Evolutionary conservation across 768 basidiomycete species (phyloP).

Genomic region (Suillus ampliporus): DNA sequence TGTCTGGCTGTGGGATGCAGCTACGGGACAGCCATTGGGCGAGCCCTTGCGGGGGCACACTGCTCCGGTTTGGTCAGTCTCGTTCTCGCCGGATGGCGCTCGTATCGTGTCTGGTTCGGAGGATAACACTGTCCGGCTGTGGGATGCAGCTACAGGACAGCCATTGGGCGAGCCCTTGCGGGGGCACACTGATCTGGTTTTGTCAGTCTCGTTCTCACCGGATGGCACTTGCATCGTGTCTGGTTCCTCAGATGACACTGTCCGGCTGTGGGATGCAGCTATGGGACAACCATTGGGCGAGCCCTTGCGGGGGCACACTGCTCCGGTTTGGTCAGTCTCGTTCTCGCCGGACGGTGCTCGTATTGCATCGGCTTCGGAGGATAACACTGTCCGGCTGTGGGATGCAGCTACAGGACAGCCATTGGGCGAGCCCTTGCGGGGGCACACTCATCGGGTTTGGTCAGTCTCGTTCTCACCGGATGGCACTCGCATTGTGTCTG

Average conservation of each 20-base stretch:
- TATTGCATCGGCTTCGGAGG: slow-evolving; percentile 12
- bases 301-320: slow-evolving; percentile 14
- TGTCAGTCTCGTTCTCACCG: slow-evolving; percentile 14
- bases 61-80: background rate
- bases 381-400: slow-evolving; percentile 17
- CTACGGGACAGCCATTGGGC: background rate
- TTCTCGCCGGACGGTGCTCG: slow-evolving; percentile 18
- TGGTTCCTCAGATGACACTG: slow-evolving; percentile 22
- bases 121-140: too few relatives aligned
- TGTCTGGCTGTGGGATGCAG: background rate
- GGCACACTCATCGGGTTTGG: too few relatives aligned
- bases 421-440: slow-evolving; percentile 6
- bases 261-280: too few relatives aligned
- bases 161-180: too few relatives aligned
- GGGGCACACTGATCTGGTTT: slow-evolving; percentile 5
- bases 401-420: slow-evolving; percentile 13
- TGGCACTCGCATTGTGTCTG: background rate
- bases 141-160: too few relatives aligned
- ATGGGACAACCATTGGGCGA: slow-evolving; percentile 7
- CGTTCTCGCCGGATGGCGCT: background rate
- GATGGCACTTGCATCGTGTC: slow-evolving; percentile 24
- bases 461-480: slow-evolving; percentile 6
- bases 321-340: slow-evolving; percentile 8
- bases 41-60: background rate
- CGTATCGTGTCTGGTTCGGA: too few relatives aligned